These are phyloP conservation scores for Trichoderma sp. DNA, from an alignment of 2,329 filamentous ascomycete species.

Conservation along the genomic window DNA sequence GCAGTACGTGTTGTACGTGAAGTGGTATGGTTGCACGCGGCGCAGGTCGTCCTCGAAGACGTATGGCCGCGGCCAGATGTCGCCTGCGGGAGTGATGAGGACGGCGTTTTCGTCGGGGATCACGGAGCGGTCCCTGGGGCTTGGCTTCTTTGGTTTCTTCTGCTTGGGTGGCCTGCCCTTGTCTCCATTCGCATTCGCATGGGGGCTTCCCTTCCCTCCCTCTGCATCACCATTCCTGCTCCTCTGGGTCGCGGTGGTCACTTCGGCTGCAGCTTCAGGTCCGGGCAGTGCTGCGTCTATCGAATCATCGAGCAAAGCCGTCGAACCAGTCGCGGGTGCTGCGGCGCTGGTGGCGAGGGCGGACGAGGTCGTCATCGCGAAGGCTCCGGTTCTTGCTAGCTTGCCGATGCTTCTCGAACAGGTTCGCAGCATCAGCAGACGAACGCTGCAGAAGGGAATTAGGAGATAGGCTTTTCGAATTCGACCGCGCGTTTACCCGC, in stretches of 20 bases:
- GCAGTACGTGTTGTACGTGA: constrained; percentile 90
- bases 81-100: constrained; percentile 35
- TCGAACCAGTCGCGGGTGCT: constrained; percentile 13
- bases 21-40: constrained; percentile 82
- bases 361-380: constrained; percentile 21
- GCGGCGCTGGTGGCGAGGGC: constrained; percentile 15
- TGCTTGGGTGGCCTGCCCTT: not conserved
- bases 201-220: not conserved
- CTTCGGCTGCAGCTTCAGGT: not conserved
- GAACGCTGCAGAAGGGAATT: not conserved
- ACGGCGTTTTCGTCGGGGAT: constrained; percentile 25
- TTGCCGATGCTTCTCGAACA: constrained; percentile 21
- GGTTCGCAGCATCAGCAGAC: constrained; percentile 22
- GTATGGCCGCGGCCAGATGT: constrained; percentile 64
- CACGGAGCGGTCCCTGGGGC: constrained; percentile 6
- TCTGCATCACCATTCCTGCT: not conserved
- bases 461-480: not conserved
- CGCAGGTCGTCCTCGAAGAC: constrained; percentile 80
- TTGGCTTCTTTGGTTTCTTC: constrained; percentile 9
- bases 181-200: not conserved
- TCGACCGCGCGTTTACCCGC: not conserved
- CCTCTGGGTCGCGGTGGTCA: not conserved
- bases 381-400: constrained; percentile 12
- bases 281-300: not conserved
- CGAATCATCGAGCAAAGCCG: not conserved